Conservation (phyloP, 2,329 filamentous ascomycete genomes). For the Zymoseptoria brevis region DNA sequence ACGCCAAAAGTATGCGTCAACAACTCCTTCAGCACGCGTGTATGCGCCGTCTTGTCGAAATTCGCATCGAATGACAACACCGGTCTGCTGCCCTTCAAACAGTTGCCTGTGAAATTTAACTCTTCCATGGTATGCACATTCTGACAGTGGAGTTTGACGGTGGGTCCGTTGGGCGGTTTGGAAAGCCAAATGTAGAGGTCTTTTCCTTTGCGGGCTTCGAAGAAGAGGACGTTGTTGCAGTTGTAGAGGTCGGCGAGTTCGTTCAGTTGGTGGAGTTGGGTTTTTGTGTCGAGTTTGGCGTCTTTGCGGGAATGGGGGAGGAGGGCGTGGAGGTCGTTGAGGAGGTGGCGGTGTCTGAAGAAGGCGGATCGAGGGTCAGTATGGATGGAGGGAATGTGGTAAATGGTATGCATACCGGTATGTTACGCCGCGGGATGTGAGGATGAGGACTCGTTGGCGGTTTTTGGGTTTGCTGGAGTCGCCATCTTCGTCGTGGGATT, state of each 20-base stretch:
- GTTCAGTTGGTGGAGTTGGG: conserved; percentile 72
- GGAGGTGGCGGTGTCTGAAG: conserved; percentile 86
- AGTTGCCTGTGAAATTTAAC: conserved; percentile 93
- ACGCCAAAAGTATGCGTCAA: conserved; percentile 88
- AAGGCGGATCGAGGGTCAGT: conserved; percentile 3
- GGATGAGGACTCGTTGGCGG: conserved; percentile 65
- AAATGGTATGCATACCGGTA: conserved; percentile 50
- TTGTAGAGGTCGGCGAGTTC: conserved; percentile 73
- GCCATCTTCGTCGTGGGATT: conserved; percentile 22
- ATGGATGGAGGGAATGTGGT: background rate
- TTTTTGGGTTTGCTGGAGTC: conserved; percentile 31
- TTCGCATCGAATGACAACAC: conserved; percentile 83
- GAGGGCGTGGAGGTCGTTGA: conserved; percentile 80
- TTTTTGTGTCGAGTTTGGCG: conserved; percentile 93
- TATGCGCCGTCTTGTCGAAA: conserved; percentile 64
- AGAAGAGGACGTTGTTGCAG: conserved; percentile 91
- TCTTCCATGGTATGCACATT: conserved; percentile 88
- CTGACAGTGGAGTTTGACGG: conserved; percentile 68
- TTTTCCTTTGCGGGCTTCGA: conserved; percentile 88
- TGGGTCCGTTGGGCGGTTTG: conserved; percentile 79
- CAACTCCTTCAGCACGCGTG: conserved; percentile 79
- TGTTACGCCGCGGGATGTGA: conserved; percentile 88
- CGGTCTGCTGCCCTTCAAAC: conserved; percentile 83
- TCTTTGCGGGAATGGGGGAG: conserved; percentile 91
- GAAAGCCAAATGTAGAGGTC: conserved; percentile 92